These are phyloP conservation scores for Alternaria hordeiaustralica DNA, from an alignment of 2,329 filamentous ascomycete species.

Conservation along the genomic window DNA sequence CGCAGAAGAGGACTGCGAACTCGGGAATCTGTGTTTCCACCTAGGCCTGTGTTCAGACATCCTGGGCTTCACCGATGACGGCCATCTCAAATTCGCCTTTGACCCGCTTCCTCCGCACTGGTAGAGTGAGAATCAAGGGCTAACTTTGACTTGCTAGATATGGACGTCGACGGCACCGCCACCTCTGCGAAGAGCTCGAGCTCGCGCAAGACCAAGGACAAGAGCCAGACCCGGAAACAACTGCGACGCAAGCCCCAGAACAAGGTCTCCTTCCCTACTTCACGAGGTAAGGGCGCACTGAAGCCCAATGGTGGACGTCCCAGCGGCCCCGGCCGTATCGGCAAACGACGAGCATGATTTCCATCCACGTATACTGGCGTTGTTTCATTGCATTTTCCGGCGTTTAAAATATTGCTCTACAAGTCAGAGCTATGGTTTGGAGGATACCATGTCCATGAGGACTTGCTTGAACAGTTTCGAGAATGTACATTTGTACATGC, in stretches of 20 bases:
- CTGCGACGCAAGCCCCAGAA: slow-evolving; percentile 48
- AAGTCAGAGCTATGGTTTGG: slow-evolving; percentile 14
- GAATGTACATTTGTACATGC: background rate
- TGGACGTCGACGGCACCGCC: slow-evolving; percentile 48
- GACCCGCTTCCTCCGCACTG: slow-evolving; percentile 42
- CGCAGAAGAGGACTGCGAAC: slow-evolving; percentile 25
- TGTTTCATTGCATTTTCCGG: slow-evolving; percentile 32
- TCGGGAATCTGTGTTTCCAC: slow-evolving; percentile 46
- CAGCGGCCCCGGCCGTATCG: slow-evolving; percentile 33
- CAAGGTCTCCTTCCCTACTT: slow-evolving; percentile 47
- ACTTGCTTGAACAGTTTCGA: background rate
- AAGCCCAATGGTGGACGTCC: slow-evolving; percentile 33
- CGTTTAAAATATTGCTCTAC: slow-evolving; percentile 29
- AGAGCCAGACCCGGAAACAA: slow-evolving; percentile 46
- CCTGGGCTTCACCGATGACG: slow-evolving; percentile 45
- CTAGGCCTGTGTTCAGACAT: slow-evolving; percentile 50
- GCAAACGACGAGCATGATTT: slow-evolving; percentile 34
- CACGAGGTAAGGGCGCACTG: slow-evolving; percentile 42
- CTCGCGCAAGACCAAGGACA: slow-evolving; percentile 40
- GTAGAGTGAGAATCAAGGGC: slow-evolving; percentile 42
- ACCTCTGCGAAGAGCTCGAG: slow-evolving; percentile 24
- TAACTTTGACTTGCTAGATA: slow-evolving; percentile 44
- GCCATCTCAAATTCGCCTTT: slow-evolving; percentile 47
- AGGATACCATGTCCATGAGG: slow-evolving; percentile 36
- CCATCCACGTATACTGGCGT: slow-evolving; percentile 22